A percentile compares a stretch with the other conserved stretches of the same genome.
Evolutionary conservation across 2,329 filamentous ascomycete genomes (phyloP).

Genomic region (Talaromyces sp.): DNA sequence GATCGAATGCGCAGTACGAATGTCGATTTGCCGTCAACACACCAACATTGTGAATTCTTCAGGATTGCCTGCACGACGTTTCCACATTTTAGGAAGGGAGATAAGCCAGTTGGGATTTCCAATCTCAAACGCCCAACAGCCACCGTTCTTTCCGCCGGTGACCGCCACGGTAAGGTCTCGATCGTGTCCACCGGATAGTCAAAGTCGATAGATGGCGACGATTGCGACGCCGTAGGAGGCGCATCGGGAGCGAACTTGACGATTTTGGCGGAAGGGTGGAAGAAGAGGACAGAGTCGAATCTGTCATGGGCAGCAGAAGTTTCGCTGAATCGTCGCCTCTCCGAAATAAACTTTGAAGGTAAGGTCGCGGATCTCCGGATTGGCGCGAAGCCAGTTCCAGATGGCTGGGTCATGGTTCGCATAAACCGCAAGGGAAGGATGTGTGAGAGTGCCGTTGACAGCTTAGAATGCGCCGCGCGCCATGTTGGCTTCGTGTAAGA

Average conservation of each 20-base stretch:
- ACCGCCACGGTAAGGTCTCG: constrained; percentile 69
- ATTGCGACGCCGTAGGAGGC: constrained; percentile 41
- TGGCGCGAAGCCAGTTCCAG: constrained; percentile 22
- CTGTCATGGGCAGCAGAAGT: constrained; percentile 26
- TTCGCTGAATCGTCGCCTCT: constrained; percentile 23
- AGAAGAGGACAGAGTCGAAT: constrained; percentile 58
- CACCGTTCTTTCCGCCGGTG: constrained; percentile 74
- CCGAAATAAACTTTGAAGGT: constrained; percentile 33
- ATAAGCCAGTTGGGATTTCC: constrained; percentile 80
- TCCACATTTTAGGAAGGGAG: constrained; percentile 83
- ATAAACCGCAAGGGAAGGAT: background rate
- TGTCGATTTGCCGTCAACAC: constrained; percentile 76
- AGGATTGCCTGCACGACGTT: constrained; percentile 80
- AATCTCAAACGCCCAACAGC: constrained; percentile 79
- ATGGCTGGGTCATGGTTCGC: constrained; percentile 33
- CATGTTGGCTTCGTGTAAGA: constrained; percentile 1
- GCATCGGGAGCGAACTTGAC: constrained; percentile 57
- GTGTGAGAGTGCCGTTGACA: background rate
- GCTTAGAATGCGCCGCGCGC: background rate
- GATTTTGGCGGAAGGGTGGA: constrained; percentile 70
- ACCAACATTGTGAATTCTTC: constrained; percentile 90
- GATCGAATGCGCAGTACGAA: constrained; percentile 84
- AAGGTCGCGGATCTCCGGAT: constrained; percentile 38
- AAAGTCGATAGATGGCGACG: constrained; percentile 40
- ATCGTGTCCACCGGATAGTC: constrained; percentile 52